phyloP scores from a whole-genome alignment of 1,139 yeast genomes.

The Magnusiomyces magnusii region DNA sequence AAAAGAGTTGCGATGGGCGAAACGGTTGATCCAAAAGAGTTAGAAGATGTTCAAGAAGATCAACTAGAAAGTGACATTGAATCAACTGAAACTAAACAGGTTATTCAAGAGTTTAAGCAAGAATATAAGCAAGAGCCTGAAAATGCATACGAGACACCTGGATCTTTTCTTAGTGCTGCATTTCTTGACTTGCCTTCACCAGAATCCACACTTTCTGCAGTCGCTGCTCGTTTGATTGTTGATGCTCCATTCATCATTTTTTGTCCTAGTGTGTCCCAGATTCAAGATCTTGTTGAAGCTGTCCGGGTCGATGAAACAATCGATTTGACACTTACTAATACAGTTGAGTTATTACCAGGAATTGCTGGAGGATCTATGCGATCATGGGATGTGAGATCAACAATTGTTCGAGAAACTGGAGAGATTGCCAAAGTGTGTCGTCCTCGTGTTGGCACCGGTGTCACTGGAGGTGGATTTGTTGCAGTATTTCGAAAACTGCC shows the following conservation, averaged over 20 bases:
- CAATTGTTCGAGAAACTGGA: constrained; percentile 36
- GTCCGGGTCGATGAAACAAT: constrained; percentile 30
- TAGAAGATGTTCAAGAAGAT: background rate
- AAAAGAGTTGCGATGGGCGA: background rate
- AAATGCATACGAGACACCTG: constrained; percentile 13
- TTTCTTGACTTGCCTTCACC: constrained; percentile 43
- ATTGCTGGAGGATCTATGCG: constrained; percentile 40
- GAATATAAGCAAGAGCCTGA: too few relatives aligned
- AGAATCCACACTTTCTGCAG: constrained; percentile 29
- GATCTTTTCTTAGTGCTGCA: constrained; percentile 36
- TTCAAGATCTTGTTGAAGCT: constrained; percentile 29
- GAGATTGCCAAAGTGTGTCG: constrained; percentile 39
- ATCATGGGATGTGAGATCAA: constrained; percentile 30
- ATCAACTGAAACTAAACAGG: too few relatives aligned
- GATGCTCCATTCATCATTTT: constrained; percentile 40
- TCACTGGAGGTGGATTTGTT: constrained; percentile 43
- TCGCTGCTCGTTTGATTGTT: constrained; percentile 33
- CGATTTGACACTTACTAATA: constrained; percentile 34
- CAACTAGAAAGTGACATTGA: too few relatives aligned
- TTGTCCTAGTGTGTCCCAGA: constrained; percentile 43
- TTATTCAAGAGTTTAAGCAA: too few relatives aligned
- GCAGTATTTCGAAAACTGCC: constrained; percentile 31
- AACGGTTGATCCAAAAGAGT: background rate
- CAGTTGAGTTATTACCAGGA: constrained; percentile 40
- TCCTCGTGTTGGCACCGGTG: constrained; percentile 41